A percentile compares a stretch with the other conserved stretches of the same genome.
phyloP scores from a whole-genome alignment of 2,329 filamentous ascomycete species.

The Scedosporium boydii region DNA sequence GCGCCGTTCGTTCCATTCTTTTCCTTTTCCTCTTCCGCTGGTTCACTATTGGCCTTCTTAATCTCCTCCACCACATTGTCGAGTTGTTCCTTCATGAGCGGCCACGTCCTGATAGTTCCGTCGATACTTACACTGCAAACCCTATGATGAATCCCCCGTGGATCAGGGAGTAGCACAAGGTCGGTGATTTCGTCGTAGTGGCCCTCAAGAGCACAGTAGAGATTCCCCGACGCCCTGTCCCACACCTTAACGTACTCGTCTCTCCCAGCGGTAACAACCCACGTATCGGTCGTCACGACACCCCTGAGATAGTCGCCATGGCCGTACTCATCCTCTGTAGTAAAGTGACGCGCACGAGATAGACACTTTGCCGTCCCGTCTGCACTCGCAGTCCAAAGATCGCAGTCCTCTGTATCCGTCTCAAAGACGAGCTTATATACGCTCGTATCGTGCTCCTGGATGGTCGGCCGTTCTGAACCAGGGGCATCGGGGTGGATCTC shows the following conservation, averaged over 20 bases:
- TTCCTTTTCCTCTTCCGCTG: slow-evolving; percentile 38
- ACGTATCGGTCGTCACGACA: slow-evolving; percentile 63
- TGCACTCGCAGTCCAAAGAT: slow-evolving; percentile 88
- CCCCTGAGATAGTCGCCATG: slow-evolving; percentile 90
- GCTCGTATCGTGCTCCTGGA: slow-evolving; percentile 81
- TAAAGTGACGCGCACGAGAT: slow-evolving; percentile 57
- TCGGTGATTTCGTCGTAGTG: slow-evolving; percentile 93
- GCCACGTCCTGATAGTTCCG: slow-evolving; percentile 79
- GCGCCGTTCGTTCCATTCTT: slow-evolving; percentile 34
- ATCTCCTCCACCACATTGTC: slow-evolving; percentile 38
- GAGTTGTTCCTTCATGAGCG: slow-evolving; percentile 52
- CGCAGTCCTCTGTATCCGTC: slow-evolving; percentile 46
- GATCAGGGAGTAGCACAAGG: slow-evolving; percentile 49
- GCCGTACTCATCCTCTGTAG: slow-evolving; percentile 58
- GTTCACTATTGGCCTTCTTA: slow-evolving; percentile 37
- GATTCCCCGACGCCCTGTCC: slow-evolving; percentile 63
- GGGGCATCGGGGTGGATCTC: slow-evolving; percentile 32
- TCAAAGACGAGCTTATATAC: slow-evolving; percentile 77
- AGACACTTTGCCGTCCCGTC: slow-evolving; percentile 83
- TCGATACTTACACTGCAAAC: slow-evolving; percentile 84
- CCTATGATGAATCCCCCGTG: slow-evolving; percentile 25
- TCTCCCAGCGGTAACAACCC: slow-evolving; percentile 79
- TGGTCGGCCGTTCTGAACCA: slow-evolving; percentile 36
- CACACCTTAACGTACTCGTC: slow-evolving; percentile 90
- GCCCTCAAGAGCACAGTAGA: slow-evolving; percentile 66